phyloP scores from a whole-genome alignment of 495 filamentous ascomycete genomes.

The Lophiotrema nucula region DNA sequence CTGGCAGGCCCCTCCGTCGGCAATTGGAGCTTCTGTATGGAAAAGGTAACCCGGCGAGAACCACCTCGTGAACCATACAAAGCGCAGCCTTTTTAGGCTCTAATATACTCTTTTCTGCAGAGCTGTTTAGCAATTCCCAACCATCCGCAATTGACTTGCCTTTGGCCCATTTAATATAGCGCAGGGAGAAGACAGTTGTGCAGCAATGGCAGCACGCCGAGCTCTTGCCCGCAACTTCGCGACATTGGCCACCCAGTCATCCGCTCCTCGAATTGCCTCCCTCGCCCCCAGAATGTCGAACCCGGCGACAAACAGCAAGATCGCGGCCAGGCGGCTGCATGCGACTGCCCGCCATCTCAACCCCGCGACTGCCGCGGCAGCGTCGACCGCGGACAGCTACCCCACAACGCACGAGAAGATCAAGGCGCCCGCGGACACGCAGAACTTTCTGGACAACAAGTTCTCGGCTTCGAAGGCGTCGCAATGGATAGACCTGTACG shows the following conservation, averaged over 20 bases:
- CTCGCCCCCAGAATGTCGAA: slow-evolving; percentile 37
- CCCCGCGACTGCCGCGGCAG: slow-evolving; percentile 55
- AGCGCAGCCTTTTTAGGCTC: too few relatives aligned
- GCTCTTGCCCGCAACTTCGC: slow-evolving; percentile 26
- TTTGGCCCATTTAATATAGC: too few relatives aligned
- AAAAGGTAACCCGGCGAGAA: too few relatives aligned
- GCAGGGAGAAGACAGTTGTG: too few relatives aligned
- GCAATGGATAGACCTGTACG: slow-evolving; percentile 87
- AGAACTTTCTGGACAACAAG: slow-evolving; percentile 89
- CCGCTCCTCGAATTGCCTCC: slow-evolving; percentile 30
- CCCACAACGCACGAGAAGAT: slow-evolving; percentile 82
- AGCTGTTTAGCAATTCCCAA: too few relatives aligned
- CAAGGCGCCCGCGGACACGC: slow-evolving; percentile 70
- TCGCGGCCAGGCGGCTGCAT: slow-evolving; percentile 42
- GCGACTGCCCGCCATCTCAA: slow-evolving; percentile 41
- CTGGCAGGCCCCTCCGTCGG: too few relatives aligned
- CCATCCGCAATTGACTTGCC: too few relatives aligned
- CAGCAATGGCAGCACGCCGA: slow-evolving; percentile 29
- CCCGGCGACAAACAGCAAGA: slow-evolving; percentile 28
- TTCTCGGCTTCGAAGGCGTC: slow-evolving; percentile 73
- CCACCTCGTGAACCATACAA: too few relatives aligned
- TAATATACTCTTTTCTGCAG: too few relatives aligned
- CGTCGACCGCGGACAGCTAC: slow-evolving; percentile 64
- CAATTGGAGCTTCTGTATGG: too few relatives aligned
- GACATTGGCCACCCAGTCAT: slow-evolving; percentile 28